Conservation (phyloP, 352 stramenopile genomes). For the Globisporangium heterothallicum region DNA sequence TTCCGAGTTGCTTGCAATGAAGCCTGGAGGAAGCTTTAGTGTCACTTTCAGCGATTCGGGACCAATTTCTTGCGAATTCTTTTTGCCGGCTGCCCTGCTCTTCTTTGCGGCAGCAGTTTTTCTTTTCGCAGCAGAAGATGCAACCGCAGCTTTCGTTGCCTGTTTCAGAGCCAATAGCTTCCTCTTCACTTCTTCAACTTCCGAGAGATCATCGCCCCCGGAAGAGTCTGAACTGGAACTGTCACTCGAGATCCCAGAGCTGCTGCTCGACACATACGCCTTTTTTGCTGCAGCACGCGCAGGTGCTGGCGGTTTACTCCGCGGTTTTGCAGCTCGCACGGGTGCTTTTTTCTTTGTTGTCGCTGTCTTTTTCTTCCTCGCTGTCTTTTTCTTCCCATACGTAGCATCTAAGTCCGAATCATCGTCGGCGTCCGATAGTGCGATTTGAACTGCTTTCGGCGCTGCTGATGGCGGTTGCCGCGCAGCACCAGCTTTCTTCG, state of each 20-base stretch:
- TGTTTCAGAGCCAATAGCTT: slow-evolving; percentile 15
- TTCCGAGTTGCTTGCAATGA: slow-evolving; percentile 25
- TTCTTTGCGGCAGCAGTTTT: slow-evolving; percentile 20
- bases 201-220: slow-evolving; percentile 26
- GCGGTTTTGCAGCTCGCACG: slow-evolving; percentile 11
- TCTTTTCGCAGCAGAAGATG: slow-evolving; percentile 15
- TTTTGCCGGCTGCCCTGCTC: slow-evolving; percentile 10
- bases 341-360: slow-evolving; percentile 12
- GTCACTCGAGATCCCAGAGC: slow-evolving; percentile 31
- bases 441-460: slow-evolving; percentile 5
- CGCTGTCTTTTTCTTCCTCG: slow-evolving; percentile 11
- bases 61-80: slow-evolving; percentile 11
- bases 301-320: slow-evolving; percentile 22
- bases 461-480: background rate
- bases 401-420: slow-evolving; percentile 26
- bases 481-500: background rate
- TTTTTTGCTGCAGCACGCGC: slow-evolving; percentile 25
- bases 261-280: slow-evolving; percentile 39
- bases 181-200: slow-evolving; percentile 18
- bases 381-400: slow-evolving; percentile 19
- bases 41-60: slow-evolving; percentile 49
- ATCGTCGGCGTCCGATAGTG: slow-evolving; percentile 21
- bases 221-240: slow-evolving; percentile 55
- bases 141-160: slow-evolving; percentile 20
- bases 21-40: slow-evolving; percentile 50